Conservation (phyloP, 345 rosid species). For the Mangifera indica region DNA sequence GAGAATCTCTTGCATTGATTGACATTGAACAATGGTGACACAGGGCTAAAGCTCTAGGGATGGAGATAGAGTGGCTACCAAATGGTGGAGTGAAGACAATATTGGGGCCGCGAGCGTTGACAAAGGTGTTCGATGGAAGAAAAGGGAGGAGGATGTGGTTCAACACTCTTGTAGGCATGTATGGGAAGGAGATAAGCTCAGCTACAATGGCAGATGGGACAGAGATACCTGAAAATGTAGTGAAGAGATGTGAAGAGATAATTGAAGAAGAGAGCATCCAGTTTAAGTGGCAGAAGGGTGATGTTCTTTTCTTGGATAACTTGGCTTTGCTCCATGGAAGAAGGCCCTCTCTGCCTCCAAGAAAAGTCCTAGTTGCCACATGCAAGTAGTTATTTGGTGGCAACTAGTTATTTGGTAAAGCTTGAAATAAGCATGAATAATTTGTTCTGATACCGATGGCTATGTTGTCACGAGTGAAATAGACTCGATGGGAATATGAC, state of each 20-base stretch:
- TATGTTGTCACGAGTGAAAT: too few relatives aligned
- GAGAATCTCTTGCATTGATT: neutral
- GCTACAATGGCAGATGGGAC: slow-evolving; percentile 61
- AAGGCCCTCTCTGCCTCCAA: slow-evolving; percentile 57
- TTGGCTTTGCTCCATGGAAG: slow-evolving; percentile 66
- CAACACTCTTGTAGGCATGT: slow-evolving; percentile 60
- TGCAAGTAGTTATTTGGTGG: slow-evolving; percentile 49
- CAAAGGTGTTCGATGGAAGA: slow-evolving; percentile 61
- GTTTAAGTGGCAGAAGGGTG: slow-evolving; percentile 70
- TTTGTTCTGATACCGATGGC: too few relatives aligned
- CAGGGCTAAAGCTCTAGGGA: slow-evolving; percentile 52
- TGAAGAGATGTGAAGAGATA: slow-evolving; percentile 57
- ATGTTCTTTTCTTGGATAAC: slow-evolving; percentile 63
- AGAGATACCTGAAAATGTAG: slow-evolving; percentile 44
- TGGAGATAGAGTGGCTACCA: slow-evolving; percentile 63
- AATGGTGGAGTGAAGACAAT: slow-evolving; percentile 44
- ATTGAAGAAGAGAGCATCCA: slow-evolving; percentile 75
- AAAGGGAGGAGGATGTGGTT: slow-evolving; percentile 77
- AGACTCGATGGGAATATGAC: too few relatives aligned
- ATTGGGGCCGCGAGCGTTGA: slow-evolving; percentile 41
- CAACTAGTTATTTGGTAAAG: too few relatives aligned
- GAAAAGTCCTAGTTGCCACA: slow-evolving; percentile 56
- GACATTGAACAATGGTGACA: neutral
- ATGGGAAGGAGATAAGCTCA: slow-evolving; percentile 62
- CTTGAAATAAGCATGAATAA: too few relatives aligned